Evolutionary conservation across 257 asterid species (phyloP).

Genomic region (Knoxia roxburghii): DNA sequence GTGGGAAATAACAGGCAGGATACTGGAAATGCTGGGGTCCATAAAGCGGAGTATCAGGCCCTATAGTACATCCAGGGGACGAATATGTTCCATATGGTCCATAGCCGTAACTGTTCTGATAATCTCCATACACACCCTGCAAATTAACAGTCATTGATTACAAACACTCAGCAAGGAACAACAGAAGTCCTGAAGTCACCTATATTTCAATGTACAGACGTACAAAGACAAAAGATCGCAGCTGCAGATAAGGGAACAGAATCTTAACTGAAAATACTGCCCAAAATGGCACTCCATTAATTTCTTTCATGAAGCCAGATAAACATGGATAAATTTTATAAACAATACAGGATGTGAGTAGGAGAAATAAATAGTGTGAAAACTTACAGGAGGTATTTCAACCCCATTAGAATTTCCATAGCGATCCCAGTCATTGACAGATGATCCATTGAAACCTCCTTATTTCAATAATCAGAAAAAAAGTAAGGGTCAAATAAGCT

Average conservation of each 20-base stretch:
- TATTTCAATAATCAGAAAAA: background rate
- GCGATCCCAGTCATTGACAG: constrained; percentile 36
- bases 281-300: background rate
- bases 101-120: constrained; percentile 32
- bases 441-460: constrained; percentile 27
- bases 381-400: constrained; percentile 31
- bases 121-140: constrained; percentile 39
- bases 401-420: constrained; percentile 27
- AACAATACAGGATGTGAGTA: background rate
- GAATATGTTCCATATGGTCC: constrained; percentile 33
- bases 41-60: constrained; percentile 31
- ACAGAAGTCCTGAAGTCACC: background rate
- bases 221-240: too few species aligned
- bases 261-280: background rate
- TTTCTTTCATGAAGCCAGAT: background rate
- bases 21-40: constrained; percentile 35
- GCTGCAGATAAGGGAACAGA: background rate
- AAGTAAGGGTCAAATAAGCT: background rate
- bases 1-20: constrained; percentile 34
- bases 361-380: background rate
- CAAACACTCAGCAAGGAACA: background rate
- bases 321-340: background rate
- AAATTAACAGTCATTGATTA: constrained; percentile 5
- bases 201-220: background rate
- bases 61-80: constrained; percentile 26